Base-by-base conservation (phyloP, 1,284 basidiomycete genomes). In the Trichosporon sp. region DNA sequence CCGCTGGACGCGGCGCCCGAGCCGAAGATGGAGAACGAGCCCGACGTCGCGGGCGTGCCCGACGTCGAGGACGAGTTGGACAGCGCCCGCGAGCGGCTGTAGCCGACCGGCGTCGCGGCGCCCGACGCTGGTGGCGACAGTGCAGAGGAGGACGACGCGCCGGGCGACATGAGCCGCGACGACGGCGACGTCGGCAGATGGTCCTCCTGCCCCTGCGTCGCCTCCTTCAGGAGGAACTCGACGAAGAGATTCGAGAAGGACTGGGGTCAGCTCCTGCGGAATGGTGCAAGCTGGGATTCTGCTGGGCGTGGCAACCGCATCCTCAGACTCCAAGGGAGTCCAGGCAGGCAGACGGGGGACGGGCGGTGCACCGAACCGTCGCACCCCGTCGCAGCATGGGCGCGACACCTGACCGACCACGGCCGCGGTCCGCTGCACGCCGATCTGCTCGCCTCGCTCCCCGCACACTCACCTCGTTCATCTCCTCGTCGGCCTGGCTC, bases 201-300 rank as follows among this genome's bases (percentile, higher is more conserved):
- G 38, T 53, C 53, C 18, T 66, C 62, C 69, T 81, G 78, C 9
- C 81, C 81, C 70, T 83, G 82, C 2, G 88, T 87, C 0, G 93
- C 90, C 85, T 96, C 93, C 51, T 93, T 95, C 73, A 97, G 89
- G 2, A 98, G 87, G 79, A 95, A 98, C 82, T 98, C 95, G 65
- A 98, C 94, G 89, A 93, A 98, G 13, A 96, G 87, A 66, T 93
- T 91, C 56, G 92, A 94, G 84, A 97, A 97, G 0, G 92, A 94
- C 92, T 96, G 75, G n/a, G 32, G 63, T 60, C 18, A 60, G 56
- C 56, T 60, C 12, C 6, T 53, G 12, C 23, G 18, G 44, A 6
- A n/a, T 3, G 38, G 5, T 42, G 7, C 11, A 44, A n/a, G n/a
- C n/a, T n/a, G n/a, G n/a, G n/a, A n/a, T n/a, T n/a, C n/a, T n/a